These are phyloP conservation scores for Linum trigynum DNA, from an alignment of 345 rosid species.

Conservation along the genomic window DNA sequence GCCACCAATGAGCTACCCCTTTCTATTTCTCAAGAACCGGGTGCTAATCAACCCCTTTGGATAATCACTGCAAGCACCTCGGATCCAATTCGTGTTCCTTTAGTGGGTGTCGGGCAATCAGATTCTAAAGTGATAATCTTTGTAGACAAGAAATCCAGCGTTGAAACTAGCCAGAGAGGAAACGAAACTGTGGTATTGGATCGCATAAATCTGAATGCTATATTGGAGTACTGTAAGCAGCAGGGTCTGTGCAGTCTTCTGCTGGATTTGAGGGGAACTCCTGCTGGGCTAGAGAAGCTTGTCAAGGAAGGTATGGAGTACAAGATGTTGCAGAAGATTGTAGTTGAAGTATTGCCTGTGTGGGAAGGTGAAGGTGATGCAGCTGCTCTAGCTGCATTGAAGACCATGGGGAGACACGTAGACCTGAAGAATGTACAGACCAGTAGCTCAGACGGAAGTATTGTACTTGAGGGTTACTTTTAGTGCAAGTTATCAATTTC, in stretches of 20 bases:
- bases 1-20: conserved; percentile 14
- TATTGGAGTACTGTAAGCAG: conserved; percentile 43
- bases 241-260: conserved; percentile 51
- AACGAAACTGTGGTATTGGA: conserved; percentile 43
- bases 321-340: conserved; percentile 41
- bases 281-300: conserved; percentile 40
- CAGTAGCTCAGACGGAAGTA: not conserved
- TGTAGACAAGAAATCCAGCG: conserved; percentile 19
- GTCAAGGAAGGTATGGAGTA: conserved; percentile 39
- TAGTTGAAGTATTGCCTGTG: conserved; percentile 53
- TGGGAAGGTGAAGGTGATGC: conserved; percentile 28
- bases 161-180: conserved; percentile 21
- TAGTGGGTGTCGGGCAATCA: conserved; percentile 19
- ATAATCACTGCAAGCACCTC: conserved; percentile 32
- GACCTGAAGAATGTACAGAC: not conserved
- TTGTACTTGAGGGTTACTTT: not conserved
- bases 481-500: not conserved
- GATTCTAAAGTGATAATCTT: conserved; percentile 35
- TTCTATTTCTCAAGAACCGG: conserved; percentile 48
- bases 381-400: not conserved
- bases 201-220: conserved; percentile 29
- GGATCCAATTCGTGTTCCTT: conserved; percentile 20
- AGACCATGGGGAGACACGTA: not conserved
- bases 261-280: conserved; percentile 52
- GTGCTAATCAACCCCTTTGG: conserved; percentile 50